phyloP scores from a whole-genome alignment of 2,329 filamentous ascomycete genomes.

The Aspergillus glaucus region DNA sequence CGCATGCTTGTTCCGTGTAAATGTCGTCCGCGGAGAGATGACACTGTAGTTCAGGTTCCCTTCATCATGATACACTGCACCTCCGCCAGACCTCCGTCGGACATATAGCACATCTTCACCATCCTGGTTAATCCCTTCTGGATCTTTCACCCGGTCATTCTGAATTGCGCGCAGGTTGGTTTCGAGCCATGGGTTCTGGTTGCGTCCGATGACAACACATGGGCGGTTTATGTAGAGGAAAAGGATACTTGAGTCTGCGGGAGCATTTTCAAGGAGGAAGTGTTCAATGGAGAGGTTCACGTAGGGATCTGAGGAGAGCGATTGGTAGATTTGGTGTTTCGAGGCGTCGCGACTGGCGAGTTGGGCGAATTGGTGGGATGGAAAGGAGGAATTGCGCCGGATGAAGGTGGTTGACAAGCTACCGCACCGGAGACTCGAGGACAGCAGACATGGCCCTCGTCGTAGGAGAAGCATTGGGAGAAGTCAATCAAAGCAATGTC shows the following conservation, averaged over 20 bases:
- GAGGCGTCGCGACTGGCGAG: slow-evolving; percentile 29
- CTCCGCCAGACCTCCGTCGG: slow-evolving; percentile 78
- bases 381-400: slow-evolving; percentile 26
- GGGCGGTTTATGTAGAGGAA: slow-evolving; percentile 85
- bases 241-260: slow-evolving; percentile 66
- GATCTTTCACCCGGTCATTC: slow-evolving; percentile 25
- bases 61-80: slow-evolving; percentile 86
- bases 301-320: slow-evolving; percentile 65
- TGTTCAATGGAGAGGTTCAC: slow-evolving; percentile 94
- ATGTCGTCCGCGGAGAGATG: slow-evolving; percentile 68
- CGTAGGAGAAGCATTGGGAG: slow-evolving; percentile 22
- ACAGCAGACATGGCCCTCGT: slow-evolving; percentile 15
- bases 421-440: slow-evolving; percentile 7
- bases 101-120: slow-evolving; percentile 56
- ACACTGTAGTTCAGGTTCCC: slow-evolving; percentile 96
- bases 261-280: slow-evolving; percentile 70
- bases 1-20: slow-evolving; percentile 81
- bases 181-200: slow-evolving; percentile 97
- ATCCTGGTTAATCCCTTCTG: slow-evolving; percentile 10
- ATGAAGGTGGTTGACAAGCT: slow-evolving; percentile 1
- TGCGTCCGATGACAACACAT: slow-evolving; percentile 84
- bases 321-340: slow-evolving; percentile 62
- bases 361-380: slow-evolving; percentile 26
- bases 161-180: slow-evolving; percentile 64
- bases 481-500: neutral